Evolutionary conservation across 2,329 filamentous ascomycete species (phyloP).

Genomic region (Blumeriella jaapii): DNA sequence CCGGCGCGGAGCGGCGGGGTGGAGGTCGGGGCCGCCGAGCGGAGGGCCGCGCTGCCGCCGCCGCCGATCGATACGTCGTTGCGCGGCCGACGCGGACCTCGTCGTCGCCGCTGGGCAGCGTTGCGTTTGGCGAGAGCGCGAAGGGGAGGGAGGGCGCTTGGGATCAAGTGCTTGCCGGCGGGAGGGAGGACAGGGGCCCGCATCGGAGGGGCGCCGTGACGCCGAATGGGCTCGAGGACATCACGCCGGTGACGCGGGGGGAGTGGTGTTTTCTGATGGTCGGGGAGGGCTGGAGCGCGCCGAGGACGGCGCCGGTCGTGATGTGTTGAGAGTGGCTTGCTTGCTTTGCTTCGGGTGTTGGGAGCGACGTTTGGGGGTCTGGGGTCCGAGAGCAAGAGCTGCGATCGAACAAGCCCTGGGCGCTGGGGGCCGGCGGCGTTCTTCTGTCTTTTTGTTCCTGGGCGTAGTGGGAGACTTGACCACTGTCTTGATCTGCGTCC

Average conservation of each 20-base stretch:
- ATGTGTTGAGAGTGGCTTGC: conserved; percentile 34
- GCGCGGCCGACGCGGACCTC: conserved; percentile 1
- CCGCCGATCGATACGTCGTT: conserved; percentile 7
- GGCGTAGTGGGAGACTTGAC: no score
- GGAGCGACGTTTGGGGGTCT: not conserved
- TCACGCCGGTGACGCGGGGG: conserved; percentile 48
- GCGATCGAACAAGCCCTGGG: conserved; percentile 23
- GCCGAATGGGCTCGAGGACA: conserved; percentile 48
- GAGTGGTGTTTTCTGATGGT: conserved; percentile 51
- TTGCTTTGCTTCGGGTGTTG: not conserved
- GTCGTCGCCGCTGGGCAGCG: conserved; percentile 4
- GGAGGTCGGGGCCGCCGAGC: conserved; percentile 28
- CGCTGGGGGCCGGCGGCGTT: no score
- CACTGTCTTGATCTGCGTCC: no score
- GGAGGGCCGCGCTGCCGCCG: conserved; percentile 16
- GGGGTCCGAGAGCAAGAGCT: conserved; percentile 25
- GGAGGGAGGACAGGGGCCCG: conserved; percentile 19
- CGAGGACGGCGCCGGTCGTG: conserved; percentile 39
- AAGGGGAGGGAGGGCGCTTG: conserved; percentile 15
- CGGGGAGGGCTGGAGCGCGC: conserved; percentile 33
- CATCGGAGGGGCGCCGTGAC: conserved; percentile 38
- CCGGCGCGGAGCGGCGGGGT: conserved; percentile 35
- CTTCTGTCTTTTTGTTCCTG: no score
- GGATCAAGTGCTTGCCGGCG: conserved; percentile 7
- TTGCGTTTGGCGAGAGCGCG: conserved; percentile 17